Percentiles rank a stretch among this genome's conserved stretches.
phyloP scores from a whole-genome alignment of 2,329 filamentous ascomycete genomes.

The Pseudocercospora macadamiae region DNA sequence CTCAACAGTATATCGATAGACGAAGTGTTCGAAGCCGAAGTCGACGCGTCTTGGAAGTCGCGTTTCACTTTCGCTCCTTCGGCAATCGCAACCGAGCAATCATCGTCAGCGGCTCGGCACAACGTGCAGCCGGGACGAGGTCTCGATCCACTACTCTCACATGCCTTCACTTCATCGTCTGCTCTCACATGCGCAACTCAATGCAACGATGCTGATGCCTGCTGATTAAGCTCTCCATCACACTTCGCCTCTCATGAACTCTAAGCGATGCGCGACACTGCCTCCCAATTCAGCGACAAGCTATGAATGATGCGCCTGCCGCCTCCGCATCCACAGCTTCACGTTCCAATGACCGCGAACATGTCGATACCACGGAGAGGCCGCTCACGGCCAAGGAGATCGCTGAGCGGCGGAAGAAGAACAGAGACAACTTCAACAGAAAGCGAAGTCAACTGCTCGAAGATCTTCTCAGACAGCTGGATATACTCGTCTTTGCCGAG shows the following conservation, averaged over 20 bases:
- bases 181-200: neutral
- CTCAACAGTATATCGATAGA: neutral
- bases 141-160: neutral
- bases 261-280: slow-evolving; percentile 21
- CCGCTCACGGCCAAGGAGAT: slow-evolving; percentile 27
- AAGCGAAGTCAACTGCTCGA: slow-evolving; percentile 55
- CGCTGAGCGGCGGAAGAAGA: slow-evolving; percentile 34
- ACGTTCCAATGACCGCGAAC: slow-evolving; percentile 16
- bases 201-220: neutral
- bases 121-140: neutral
- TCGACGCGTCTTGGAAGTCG: slow-evolving; percentile 13
- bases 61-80: slow-evolving; percentile 13
- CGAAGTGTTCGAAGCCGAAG: too few species aligned
- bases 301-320: slow-evolving; percentile 44
- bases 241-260: slow-evolving; percentile 14
- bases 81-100: slow-evolving; percentile 12
- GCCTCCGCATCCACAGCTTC: slow-evolving; percentile 33
- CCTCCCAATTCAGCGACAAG: slow-evolving; percentile 23
- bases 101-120: slow-evolving; percentile 6
- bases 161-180: slow-evolving; percentile 2
- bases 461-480: slow-evolving; percentile 59
- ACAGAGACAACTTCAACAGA: slow-evolving; percentile 41
- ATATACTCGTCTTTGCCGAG: slow-evolving; percentile 64
- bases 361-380: slow-evolving; percentile 14
- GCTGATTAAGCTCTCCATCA: neutral